Evolutionary conservation across 2,329 filamentous ascomycete species (phyloP).

Genomic region (Fusarium sp.): DNA sequence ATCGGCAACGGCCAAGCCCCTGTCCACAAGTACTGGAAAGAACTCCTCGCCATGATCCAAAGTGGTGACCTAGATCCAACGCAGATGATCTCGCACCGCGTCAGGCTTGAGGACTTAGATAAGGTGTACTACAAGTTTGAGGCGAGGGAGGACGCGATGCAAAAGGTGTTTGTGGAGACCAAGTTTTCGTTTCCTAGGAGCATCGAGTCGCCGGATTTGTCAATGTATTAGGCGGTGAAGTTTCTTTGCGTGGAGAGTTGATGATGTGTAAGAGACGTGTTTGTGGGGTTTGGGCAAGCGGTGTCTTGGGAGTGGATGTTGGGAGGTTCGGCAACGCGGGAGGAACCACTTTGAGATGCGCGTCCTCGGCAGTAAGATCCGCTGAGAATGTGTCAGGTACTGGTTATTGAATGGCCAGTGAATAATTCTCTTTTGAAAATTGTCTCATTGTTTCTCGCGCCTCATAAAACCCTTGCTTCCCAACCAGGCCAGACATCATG

Average conservation of each 20-base stretch:
- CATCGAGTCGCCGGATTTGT: conserved; percentile 21
- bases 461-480: neutral
- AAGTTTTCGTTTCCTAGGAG: conserved; percentile 64
- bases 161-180: conserved; percentile 81
- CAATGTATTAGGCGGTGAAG: conserved; percentile 24
- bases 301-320: neutral
- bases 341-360: neutral
- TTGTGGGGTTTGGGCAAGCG: neutral
- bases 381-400: neutral
- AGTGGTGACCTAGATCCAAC: conserved; percentile 77
- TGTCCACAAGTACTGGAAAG: conserved; percentile 86
- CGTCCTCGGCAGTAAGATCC: neutral
- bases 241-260: neutral
- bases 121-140: conserved; percentile 75
- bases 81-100: conserved; percentile 85
- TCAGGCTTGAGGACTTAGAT: conserved; percentile 78
- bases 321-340: neutral
- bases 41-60: conserved; percentile 76
- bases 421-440: neutral
- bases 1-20: conserved; percentile 77
- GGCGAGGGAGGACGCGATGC: conserved; percentile 74
- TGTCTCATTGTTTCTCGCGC: neutral
- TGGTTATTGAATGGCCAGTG: neutral
- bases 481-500: neutral
- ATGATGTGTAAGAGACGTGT: neutral